Evolutionary conservation across 495 filamentous ascomycete species (phyloP).

Genomic region (Lineolata rhizophorae): DNA sequence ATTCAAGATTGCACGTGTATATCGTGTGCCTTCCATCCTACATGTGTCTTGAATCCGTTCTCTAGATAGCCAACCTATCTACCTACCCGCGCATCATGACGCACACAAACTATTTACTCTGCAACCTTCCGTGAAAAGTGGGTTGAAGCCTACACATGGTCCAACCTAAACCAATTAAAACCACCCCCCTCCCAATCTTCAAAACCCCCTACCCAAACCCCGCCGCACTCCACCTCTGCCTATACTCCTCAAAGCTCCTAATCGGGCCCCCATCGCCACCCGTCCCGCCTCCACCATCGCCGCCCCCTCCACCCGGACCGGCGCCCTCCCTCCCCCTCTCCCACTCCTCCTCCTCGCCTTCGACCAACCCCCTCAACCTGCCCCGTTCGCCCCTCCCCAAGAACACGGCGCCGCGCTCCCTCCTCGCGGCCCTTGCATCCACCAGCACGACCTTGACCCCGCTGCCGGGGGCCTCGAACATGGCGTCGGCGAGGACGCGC

Average conservation of each 20-base stretch:
- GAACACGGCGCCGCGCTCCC: conserved; percentile 37
- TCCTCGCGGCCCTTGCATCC: conserved; percentile 48
- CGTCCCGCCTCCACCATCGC: conserved; percentile 10
- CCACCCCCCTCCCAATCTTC: background rate
- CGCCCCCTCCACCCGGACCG: conserved; percentile 10
- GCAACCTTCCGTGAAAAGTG: too few relatives aligned
- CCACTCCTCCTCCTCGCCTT: conserved; percentile 41
- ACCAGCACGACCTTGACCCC: conserved; percentile 37
- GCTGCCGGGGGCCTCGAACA: conserved; percentile 67
- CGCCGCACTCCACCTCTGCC: conserved; percentile 14
- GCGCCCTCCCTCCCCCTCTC: conserved; percentile 21
- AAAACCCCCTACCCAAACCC: conserved; percentile 1
- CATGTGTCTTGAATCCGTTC: too few relatives aligned
- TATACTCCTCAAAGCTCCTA: conserved; percentile 33
- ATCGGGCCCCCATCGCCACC: conserved; percentile 13
- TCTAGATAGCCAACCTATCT: too few relatives aligned
- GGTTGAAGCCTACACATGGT: too few relatives aligned
- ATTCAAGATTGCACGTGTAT: too few relatives aligned
- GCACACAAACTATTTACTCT: too few relatives aligned
- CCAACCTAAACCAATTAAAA: too few relatives aligned
- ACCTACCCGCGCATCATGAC: too few relatives aligned
- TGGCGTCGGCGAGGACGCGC: conserved; percentile 60
- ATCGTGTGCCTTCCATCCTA: too few relatives aligned
- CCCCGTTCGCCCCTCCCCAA: conserved; percentile 37
- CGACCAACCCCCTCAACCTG: conserved; percentile 34